Percentiles rank a stretch among this genome's conserved stretches.
Conservation (phyloP, 371 early-diverging fungal species). For the Rhizopus stolonifer region DNA sequence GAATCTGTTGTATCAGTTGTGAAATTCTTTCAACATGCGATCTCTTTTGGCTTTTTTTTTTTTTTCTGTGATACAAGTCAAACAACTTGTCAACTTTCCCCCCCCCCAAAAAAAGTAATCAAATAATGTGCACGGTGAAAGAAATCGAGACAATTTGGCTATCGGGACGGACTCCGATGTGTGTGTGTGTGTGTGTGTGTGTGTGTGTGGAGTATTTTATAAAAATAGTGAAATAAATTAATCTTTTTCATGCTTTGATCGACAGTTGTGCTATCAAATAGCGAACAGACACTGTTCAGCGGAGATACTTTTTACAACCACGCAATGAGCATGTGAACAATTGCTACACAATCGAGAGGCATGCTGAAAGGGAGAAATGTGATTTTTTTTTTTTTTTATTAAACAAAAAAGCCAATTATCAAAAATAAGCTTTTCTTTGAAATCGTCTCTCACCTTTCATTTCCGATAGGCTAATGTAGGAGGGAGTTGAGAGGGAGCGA, state of each 20-base stretch:
- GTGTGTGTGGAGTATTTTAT: no score
- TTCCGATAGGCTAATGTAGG: neutral
- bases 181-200: no score
- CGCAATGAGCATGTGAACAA: constrained; percentile 19
- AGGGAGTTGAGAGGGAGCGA: neutral
- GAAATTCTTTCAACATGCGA: neutral
- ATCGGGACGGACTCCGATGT: no score
- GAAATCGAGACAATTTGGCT: neutral
- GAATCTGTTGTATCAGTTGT: neutral
- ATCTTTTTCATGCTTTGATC: constrained; percentile 11
- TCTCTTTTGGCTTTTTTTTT: no score
- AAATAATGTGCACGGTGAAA: neutral
- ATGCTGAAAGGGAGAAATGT: neutral
- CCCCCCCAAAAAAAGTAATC: neutral
- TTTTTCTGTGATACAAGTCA: neutral
- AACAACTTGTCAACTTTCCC: neutral
- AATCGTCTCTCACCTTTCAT: neutral
- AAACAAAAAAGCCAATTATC: neutral
- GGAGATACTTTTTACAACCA: constrained; percentile 9
- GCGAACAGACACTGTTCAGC: constrained; percentile 14
- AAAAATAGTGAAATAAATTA: no score
- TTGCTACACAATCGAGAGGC: constrained; percentile 17
- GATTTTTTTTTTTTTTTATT: no score
- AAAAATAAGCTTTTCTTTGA: neutral
- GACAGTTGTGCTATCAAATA: neutral